These are phyloP conservation scores for Phytophthora europaea DNA, from an alignment of 352 stramenopile genomes.

Conservation along the genomic window DNA sequence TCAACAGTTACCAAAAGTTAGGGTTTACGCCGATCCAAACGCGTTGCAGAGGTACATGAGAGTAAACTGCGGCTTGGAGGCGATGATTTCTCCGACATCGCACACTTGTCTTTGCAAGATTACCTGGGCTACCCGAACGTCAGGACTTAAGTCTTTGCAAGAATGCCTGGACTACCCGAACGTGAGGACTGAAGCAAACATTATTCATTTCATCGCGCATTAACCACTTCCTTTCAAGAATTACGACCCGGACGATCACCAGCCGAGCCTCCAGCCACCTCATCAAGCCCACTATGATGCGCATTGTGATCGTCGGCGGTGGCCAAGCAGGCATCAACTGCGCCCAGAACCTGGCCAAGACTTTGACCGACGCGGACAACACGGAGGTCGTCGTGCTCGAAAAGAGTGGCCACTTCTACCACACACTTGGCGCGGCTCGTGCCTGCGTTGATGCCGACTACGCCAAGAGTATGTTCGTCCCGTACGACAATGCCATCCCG, in stretches of 20 bases:
- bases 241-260: slow-evolving; percentile 11
- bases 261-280: slow-evolving; percentile 11
- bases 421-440: slow-evolving; percentile 53
- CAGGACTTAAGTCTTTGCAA: neutral
- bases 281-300: slow-evolving; percentile 35
- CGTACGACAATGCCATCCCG: slow-evolving; percentile 62
- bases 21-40: neutral
- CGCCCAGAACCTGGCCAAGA: slow-evolving; percentile 48
- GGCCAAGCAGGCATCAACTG: slow-evolving; percentile 55
- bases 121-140: neutral
- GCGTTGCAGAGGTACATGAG: neutral
- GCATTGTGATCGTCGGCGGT: slow-evolving; percentile 65
- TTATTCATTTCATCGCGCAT: slow-evolving; percentile 28
- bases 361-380: slow-evolving; percentile 47
- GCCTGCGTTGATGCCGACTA: slow-evolving; percentile 58
- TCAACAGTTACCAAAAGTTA: neutral
- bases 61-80: slow-evolving; percentile 12
- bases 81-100: slow-evolving; percentile 14
- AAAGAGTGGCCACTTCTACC: slow-evolving; percentile 59
- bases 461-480: slow-evolving; percentile 63
- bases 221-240: slow-evolving; percentile 25
- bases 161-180: neutral
- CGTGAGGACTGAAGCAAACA: neutral
- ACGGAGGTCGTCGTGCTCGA: slow-evolving; percentile 64
- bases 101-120: neutral